phyloP scores from a whole-genome alignment of 352 stramenopile genomes.

The Phytophthora nicotianae region DNA sequence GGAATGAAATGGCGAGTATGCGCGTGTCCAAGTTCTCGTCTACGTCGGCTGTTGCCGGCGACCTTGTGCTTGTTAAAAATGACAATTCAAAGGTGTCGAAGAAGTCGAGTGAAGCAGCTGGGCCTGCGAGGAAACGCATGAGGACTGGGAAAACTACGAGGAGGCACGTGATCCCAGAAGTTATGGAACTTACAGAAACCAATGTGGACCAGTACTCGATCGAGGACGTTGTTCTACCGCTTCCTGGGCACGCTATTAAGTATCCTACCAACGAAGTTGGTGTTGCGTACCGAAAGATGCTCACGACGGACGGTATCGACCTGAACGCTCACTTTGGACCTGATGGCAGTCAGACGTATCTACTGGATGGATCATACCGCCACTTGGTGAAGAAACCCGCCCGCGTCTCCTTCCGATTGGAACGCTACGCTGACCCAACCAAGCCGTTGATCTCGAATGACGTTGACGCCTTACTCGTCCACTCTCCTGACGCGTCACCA shows the following conservation, averaged over 20 bases:
- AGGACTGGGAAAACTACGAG: constrained; percentile 30
- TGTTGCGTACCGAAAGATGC: constrained; percentile 53
- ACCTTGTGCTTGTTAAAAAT: constrained; percentile 82
- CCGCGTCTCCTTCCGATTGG: constrained; percentile 85
- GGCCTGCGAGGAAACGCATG: constrained; percentile 43
- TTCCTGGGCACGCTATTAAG: constrained; percentile 90
- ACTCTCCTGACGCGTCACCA: constrained; percentile 6
- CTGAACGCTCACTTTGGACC: constrained; percentile 53
- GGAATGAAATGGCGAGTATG: constrained; percentile 94
- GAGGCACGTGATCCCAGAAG: constrained; percentile 20
- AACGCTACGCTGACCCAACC: constrained; percentile 87
- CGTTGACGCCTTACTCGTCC: constrained; percentile 62
- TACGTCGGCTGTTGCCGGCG: constrained; percentile 76
- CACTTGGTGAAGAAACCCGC: constrained; percentile 90
- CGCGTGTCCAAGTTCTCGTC: constrained; percentile 76
- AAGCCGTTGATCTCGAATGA: constrained; percentile 92
- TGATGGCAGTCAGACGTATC: constrained; percentile 64
- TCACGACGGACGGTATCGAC: constrained; percentile 64
- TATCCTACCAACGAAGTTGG: constrained; percentile 82
- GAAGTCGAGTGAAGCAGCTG: constrained; percentile 11
- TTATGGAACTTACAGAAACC: constrained; percentile 80
- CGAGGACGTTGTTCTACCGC: constrained; percentile 93
- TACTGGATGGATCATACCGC: constrained; percentile 89
- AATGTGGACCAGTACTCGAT: constrained; percentile 90
- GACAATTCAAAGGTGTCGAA: constrained; percentile 20